Conservation (phyloP, 139 green algal genomes). For the Mychonastes homosphaera region DNA sequence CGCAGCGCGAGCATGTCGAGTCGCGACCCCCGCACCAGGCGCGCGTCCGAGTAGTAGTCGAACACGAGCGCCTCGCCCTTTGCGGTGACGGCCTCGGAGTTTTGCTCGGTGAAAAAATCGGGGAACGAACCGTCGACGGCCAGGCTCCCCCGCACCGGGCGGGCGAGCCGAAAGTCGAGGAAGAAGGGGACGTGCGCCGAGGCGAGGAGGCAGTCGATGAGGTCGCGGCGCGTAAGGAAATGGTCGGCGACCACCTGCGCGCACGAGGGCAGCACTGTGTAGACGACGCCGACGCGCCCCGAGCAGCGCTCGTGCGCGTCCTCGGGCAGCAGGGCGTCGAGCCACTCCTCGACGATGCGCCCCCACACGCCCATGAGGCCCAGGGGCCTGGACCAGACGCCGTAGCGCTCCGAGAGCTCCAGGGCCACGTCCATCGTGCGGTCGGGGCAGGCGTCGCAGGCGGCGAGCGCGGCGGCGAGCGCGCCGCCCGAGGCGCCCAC, state of each 20-base stretch:
- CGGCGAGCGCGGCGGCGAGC: conserved; percentile 31
- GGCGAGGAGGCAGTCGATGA: conserved; percentile 40
- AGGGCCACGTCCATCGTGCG: conserved; percentile 29
- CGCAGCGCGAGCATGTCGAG: conserved; percentile 45
- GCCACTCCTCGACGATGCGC: conserved; percentile 38
- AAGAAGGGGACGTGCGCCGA: conserved; percentile 34
- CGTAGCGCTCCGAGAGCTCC: conserved; percentile 28
- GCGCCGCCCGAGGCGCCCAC: conserved; percentile 37
- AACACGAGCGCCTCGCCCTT: conserved; percentile 17
- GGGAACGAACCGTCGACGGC: conserved; percentile 46
- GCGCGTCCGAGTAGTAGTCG: conserved; percentile 24
- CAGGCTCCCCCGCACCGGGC: conserved; percentile 16
- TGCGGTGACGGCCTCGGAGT: conserved; percentile 35
- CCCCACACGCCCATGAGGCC: conserved; percentile 33
- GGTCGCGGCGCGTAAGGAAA: conserved; percentile 35
- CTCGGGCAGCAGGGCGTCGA: conserved; percentile 38
- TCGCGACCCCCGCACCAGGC: conserved; percentile 18
- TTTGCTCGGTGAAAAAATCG: conserved; percentile 33
- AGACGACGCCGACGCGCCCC: conserved; percentile 11
- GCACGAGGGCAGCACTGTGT: conserved; percentile 18
- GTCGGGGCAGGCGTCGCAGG: conserved; percentile 29
- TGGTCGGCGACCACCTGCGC: conserved; percentile 26
- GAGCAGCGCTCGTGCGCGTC: conserved; percentile 25
- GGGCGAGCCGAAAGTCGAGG: conserved; percentile 5
- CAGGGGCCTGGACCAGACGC: conserved; percentile 40